Percentiles rank a stretch among this genome's conserved stretches.
Conservation (phyloP, 2,329 filamentous ascomycete genomes). For the Aspergillus tubingensis region DNA sequence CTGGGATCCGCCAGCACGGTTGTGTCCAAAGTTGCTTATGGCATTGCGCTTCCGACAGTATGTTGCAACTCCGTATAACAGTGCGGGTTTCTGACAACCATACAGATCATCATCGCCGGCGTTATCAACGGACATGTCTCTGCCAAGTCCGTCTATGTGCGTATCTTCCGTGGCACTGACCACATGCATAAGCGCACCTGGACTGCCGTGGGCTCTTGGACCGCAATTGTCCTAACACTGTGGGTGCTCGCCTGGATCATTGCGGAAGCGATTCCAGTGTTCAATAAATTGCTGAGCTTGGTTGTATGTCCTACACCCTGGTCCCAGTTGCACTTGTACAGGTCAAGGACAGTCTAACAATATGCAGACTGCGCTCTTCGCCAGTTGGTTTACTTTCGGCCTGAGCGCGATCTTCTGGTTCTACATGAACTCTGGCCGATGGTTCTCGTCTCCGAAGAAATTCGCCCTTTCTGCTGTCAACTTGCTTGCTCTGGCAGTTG, state of each 20-base stretch:
- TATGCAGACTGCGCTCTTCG: slow-evolving; percentile 58
- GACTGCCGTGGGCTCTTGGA: slow-evolving; percentile 59
- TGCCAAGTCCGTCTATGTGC: slow-evolving; percentile 65
- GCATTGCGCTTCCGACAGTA: slow-evolving; percentile 65
- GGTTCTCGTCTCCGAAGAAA: slow-evolving; percentile 35
- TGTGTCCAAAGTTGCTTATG: slow-evolving; percentile 67
- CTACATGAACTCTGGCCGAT: slow-evolving; percentile 37
- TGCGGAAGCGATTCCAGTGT: slow-evolving; percentile 69
- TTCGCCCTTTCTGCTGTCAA: slow-evolving; percentile 32
- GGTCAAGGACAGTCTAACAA: background rate
- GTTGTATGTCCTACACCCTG: slow-evolving; percentile 41
- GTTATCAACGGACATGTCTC: slow-evolving; percentile 70
- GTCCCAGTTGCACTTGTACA: too few species aligned
- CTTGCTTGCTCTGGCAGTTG: slow-evolving; percentile 25
- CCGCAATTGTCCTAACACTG: slow-evolving; percentile 55
- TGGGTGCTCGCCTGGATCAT: slow-evolving; percentile 69
- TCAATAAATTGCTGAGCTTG: slow-evolving; percentile 66
- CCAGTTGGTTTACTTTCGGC: slow-evolving; percentile 65
- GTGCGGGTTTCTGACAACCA: background rate
- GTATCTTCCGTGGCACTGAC: slow-evolving; percentile 62
- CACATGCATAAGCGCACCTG: slow-evolving; percentile 55
- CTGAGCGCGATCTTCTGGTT: slow-evolving; percentile 43
- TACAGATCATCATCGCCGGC: slow-evolving; percentile 65
- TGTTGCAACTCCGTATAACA: slow-evolving; percentile 8
- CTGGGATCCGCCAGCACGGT: slow-evolving; percentile 61